Conservation (phyloP, 768 basidiomycete genomes). For the Erythrobasidium yunnanense region DNA sequence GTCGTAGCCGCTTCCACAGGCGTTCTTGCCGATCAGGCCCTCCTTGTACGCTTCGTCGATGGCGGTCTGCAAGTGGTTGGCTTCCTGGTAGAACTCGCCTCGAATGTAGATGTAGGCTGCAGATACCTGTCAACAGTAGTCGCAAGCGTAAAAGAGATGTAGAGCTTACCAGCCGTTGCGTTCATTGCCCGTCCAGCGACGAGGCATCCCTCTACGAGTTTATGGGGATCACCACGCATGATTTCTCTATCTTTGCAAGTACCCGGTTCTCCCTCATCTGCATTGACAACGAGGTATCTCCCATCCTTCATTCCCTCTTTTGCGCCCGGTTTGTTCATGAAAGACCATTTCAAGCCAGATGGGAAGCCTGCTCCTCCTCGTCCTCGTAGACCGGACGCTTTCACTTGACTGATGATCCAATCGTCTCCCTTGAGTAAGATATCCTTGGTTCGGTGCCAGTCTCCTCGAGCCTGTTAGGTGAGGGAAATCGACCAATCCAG, state of each 20-base stretch:
- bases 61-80: constrained; percentile 82
- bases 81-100: constrained; percentile 94
- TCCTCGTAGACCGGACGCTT: constrained; percentile 88
- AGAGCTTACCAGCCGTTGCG: constrained; percentile 58
- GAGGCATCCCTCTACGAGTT: constrained; percentile 92
- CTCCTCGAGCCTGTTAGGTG: constrained; percentile 63
- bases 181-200: constrained; percentile 97
- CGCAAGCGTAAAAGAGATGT: background rate
- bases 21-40: constrained; percentile 76
- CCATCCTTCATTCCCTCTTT: constrained; percentile 59
- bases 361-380: constrained; percentile 96
- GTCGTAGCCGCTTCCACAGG: constrained; percentile 81
- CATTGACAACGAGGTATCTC: constrained; percentile 92
- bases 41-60: constrained; percentile 88
- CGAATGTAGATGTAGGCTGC: constrained; percentile 98
- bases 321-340: constrained; percentile 99
- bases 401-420: constrained; percentile 94
- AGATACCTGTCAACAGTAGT: background rate
- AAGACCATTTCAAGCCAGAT: constrained; percentile 83
- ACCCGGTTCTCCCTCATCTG: constrained; percentile 96
- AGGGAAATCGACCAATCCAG: background rate
- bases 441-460: constrained; percentile 98
- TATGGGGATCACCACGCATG: constrained; percentile 93
- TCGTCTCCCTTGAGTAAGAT: constrained; percentile 87
- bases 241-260: constrained; percentile 99